Evolutionary conservation across 805 yeast species (phyloP), one percentile per base, ranked within the genome.

Genomic region (Metschnikowia picachoensis): DNA sequence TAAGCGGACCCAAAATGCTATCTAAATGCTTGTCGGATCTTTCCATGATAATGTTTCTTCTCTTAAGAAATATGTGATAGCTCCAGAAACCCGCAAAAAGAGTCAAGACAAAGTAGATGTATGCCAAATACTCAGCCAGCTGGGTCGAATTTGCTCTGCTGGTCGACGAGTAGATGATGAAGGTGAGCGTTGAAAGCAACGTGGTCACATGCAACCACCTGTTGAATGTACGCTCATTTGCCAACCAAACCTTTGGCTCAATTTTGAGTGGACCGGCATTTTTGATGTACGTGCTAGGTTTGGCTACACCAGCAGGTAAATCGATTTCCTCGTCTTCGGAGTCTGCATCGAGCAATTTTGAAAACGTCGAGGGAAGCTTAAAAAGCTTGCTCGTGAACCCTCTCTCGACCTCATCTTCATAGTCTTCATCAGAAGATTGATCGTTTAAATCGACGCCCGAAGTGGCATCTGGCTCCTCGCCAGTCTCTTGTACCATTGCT

Each of bases 201-300:
- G 95, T 81, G 12, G 95, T 86, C 17, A 92, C 92, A 53, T 85
- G 90, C 54, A 94, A 74, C 99, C 99, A 94, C 66, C 95, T 80
- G 73, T 88, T 85, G 71, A 91, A 92, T 3, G 99, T 94, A 66
- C 99, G 85, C 71, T 94, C 99, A 62, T 94, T 94, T 28, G 99
- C 99, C 53, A 94, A 76, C 97, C 98, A 94, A 12, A 94, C 99
- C 62, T 94, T 94, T 29, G 98, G 95, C 71, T 94, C 99, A 48
- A 94, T 91, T 67, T 87, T 90, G 46, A 90, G 80, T 1, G 97
- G 94, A 8, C 97, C 96, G 27, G 91, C 83, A 64, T 90, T 90
- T 60, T 91, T 87, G 57, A 92, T 76, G 67, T 87, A 79, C 30
- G 76, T 72, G 25, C 77, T 80, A 45, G 99, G 99, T 60, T 85